phyloP scores from a whole-genome alignment of 495 filamentous ascomycete genomes.

The Viridothelium virens region DNA sequence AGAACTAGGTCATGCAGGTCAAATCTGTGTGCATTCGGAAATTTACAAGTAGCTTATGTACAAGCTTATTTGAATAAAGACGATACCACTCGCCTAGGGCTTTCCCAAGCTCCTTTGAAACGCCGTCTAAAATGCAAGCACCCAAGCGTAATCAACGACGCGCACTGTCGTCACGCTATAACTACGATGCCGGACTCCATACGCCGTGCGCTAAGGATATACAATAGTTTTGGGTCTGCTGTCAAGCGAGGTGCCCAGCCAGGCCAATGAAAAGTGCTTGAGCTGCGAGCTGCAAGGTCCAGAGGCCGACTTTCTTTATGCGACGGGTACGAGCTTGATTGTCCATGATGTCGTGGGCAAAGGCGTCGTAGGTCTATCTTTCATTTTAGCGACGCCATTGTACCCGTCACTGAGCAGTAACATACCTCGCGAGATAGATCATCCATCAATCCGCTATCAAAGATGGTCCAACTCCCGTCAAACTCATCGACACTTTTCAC shows the following conservation, averaged over 20 bases:
- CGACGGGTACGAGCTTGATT: constrained; percentile 74
- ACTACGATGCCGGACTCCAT: not conserved
- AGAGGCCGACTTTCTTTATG: constrained; percentile 92
- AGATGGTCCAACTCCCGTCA: constrained; percentile 92
- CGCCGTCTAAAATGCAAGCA: not conserved
- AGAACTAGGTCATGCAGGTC: not conserved
- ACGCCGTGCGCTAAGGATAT: not conserved
- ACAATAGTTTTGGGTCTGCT: not conserved
- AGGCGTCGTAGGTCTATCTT: constrained; percentile 68
- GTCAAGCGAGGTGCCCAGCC: constrained; percentile 70
- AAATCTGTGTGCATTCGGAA: not conserved
- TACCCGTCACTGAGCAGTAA: constrained; percentile 6
- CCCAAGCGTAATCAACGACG: not conserved
- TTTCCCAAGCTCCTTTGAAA: not conserved
- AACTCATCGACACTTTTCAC: constrained; percentile 83
- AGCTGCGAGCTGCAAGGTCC: constrained; percentile 82
- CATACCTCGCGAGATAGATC: constrained; percentile 80
- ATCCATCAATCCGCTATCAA: constrained; percentile 89
- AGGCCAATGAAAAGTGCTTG: constrained; percentile 95
- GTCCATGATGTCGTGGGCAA: constrained; percentile 80
- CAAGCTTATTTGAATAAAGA: not conserved
- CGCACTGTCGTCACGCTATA: not conserved
- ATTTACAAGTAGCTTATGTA: not conserved
- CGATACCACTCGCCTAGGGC: not conserved
- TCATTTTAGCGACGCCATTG: not conserved